Evolutionary conservation across 352 stramenopile species (phyloP), one percentile per base, ranked within the genome.

Genomic region (Globisporangium recalcitrans): DNA sequence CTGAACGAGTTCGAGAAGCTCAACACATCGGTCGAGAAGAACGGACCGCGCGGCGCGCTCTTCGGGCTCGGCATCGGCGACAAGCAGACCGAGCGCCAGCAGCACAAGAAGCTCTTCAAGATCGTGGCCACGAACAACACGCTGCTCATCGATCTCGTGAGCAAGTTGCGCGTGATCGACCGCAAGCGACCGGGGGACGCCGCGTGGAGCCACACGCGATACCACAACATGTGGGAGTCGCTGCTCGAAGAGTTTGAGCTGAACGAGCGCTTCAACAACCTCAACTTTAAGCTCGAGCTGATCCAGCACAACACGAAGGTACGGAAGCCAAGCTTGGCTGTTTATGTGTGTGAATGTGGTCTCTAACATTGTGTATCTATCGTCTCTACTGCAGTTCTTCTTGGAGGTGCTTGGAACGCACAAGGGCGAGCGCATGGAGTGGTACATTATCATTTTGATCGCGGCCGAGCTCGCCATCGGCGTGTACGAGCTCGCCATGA

Each of bases 401-500:
- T 75, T 99, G 54, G 96, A 99, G 71, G 92, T 99, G 52, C 72
- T 99, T n/a, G 82, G 97, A 47, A 88, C 95, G 29, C 89, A 99
- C 73, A 98, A 99, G 75, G 86, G 87, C 62, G 80, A 91, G 62
- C 84, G 87, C 53, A 81, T 98, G 69, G 96, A 99, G 77, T 98
- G 95, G 96, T 98, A 98, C 64, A 98, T 99, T 78, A 98, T 99
- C 80, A 90, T 98, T 44, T 71, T 99, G 19, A 98, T 99, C 70
- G 82, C 85, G 19, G 90, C 97, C 22, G 96, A 99, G 75, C 90
- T 97, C 34, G 74, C 93, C 29, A 85, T 99, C 66, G 96, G 80
- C 53, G 66, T 87, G 31, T 96, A 93, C 65, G 83, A 91, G 58
- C 70, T 94, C 36, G 63, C 80, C 36, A 82, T 91, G 76, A 91